phyloP scores from a whole-genome alignment of 1,139 yeast species.

The Pichia sp. region DNA sequence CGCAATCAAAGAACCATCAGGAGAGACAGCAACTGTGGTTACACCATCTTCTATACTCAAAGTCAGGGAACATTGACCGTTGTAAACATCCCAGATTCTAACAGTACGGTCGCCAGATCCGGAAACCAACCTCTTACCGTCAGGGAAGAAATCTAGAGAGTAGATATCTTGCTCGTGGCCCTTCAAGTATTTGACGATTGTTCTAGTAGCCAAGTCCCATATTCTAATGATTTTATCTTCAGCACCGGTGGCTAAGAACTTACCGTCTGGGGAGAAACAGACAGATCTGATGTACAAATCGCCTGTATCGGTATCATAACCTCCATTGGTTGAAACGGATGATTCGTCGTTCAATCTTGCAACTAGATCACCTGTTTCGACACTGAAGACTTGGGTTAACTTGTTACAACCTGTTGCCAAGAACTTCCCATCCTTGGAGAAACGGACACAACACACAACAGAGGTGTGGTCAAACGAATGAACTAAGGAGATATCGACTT shows the following conservation, averaged over 20 bases:
- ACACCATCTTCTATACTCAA: conserved; percentile 95
- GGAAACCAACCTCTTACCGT: conserved; percentile 88
- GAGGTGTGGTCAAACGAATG: conserved; percentile 89
- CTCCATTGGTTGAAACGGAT: conserved; percentile 38
- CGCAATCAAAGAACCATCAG: conserved; percentile 90
- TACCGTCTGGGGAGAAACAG: conserved; percentile 96
- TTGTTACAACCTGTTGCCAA: conserved; percentile 97
- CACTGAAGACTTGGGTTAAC: conserved; percentile 90
- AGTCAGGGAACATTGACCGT: conserved; percentile 87
- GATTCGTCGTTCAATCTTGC: conserved; percentile 86
- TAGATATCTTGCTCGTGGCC: conserved; percentile 99
- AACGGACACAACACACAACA: conserved; percentile 94
- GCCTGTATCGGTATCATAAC: conserved; percentile 49
- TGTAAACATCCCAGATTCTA: conserved; percentile 92
- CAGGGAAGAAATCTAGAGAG: conserved; percentile 92
- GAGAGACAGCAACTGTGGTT: conserved; percentile 94
- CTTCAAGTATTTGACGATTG: conserved; percentile 79
- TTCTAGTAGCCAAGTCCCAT: conserved; percentile 89
- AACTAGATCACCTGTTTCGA: conserved; percentile 84
- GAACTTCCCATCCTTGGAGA: conserved; percentile 86
- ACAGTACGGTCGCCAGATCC: conserved; percentile 98
- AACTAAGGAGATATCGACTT: conserved; percentile 80
- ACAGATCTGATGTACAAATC: conserved; percentile 93
- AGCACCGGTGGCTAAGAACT: conserved; percentile 94
- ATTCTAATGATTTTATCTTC: conserved; percentile 95